phyloP scores from a whole-genome alignment of 495 filamentous ascomycete species.

The Parmelia sp. region DNA sequence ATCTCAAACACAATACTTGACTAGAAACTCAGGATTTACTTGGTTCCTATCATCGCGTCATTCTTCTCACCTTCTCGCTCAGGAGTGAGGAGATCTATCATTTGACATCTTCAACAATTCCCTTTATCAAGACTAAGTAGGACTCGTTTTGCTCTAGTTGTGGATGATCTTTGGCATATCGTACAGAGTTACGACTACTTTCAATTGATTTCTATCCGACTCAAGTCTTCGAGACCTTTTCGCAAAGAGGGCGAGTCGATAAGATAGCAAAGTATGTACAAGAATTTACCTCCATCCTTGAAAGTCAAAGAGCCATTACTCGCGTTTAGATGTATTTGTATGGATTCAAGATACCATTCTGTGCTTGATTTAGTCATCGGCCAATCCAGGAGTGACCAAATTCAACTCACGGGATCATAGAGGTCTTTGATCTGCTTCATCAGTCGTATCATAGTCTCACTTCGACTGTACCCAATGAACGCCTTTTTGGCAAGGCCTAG shows the following conservation, averaged over 20 bases:
- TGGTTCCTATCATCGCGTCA: no score
- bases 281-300: neutral
- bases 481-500: conserved; percentile 90
- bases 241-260: no score
- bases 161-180: neutral
- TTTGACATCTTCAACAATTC: no score
- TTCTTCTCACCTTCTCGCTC: no score
- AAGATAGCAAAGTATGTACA: neutral
- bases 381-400: neutral
- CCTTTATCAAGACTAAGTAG: no score
- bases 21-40: no score
- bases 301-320: neutral
- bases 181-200: neutral
- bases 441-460: conserved; percentile 71
- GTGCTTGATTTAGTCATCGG: conserved; percentile 29
- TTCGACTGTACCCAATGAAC: conserved; percentile 88
- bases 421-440: conserved; percentile 91
- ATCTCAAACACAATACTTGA: no score
- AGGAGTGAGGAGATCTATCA: no score
- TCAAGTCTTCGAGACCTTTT: no score
- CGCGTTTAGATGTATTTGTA: conserved; percentile 65
- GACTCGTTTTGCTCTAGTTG: neutral
- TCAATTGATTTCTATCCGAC: no score
- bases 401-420: conserved; percentile 77
- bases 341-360: conserved; percentile 91